Conservation (phyloP, 2,329 filamentous ascomycete genomes). For the Cryphonectria nitschkei region DNA sequence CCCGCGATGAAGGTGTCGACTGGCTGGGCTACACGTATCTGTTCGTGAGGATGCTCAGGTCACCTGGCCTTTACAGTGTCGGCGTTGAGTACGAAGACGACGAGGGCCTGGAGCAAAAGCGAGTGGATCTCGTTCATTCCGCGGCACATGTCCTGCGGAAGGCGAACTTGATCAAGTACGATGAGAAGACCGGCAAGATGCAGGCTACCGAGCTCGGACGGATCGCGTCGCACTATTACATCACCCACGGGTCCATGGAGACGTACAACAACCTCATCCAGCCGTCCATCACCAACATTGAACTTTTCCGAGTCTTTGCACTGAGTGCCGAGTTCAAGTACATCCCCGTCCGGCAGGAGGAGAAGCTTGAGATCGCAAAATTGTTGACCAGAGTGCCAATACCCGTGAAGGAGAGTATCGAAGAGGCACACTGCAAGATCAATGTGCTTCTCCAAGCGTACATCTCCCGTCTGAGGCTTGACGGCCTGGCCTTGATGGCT, state of each 20-base stretch:
- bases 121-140: slow-evolving; percentile 96
- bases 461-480: slow-evolving; percentile 91
- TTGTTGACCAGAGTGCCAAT: slow-evolving; percentile 88
- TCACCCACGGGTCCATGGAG: slow-evolving; percentile 93
- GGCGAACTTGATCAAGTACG: slow-evolving; percentile 89
- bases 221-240: slow-evolving; percentile 98
- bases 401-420: slow-evolving; percentile 95
- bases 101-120: slow-evolving; percentile 88
- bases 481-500: slow-evolving; percentile 94
- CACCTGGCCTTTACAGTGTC: slow-evolving; percentile 92
- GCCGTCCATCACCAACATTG: slow-evolving; percentile 88
- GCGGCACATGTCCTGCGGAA: slow-evolving; percentile 86
- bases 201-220: slow-evolving; percentile 93
- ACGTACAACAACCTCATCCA: slow-evolving; percentile 97
- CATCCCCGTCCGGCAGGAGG: slow-evolving; percentile 95
- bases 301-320: slow-evolving; percentile 95
- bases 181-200: slow-evolving; percentile 86
- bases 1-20: slow-evolving; percentile 93
- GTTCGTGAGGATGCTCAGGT: slow-evolving; percentile 96
- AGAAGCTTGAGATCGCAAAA: slow-evolving; percentile 95
- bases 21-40: slow-evolving; percentile 99
- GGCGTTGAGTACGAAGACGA: slow-evolving; percentile 95
- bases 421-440: slow-evolving; percentile 96
- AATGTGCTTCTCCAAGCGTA: slow-evolving; percentile 97
- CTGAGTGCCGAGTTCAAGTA: slow-evolving; percentile 99